Conservation (phyloP, 176 grass and related monocot species). For the Cenchrus purpureus region DNA sequence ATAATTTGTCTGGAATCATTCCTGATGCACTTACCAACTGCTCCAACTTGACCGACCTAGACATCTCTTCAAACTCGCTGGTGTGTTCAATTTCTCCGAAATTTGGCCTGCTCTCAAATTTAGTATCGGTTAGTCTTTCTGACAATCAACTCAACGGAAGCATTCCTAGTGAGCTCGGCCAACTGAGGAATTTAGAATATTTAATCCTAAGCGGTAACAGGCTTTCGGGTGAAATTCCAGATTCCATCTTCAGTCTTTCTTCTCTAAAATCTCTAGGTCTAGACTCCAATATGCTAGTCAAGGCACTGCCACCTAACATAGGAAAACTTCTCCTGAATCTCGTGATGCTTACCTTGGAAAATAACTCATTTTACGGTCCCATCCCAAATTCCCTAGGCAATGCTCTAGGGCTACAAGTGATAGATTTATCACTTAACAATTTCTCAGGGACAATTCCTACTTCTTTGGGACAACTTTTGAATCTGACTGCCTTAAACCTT, state of each 20-base stretch:
- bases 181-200: rapidly evolving
- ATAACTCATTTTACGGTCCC: conserved; percentile 20
- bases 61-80: not conserved
- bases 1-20: not conserved
- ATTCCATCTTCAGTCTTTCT: not conserved
- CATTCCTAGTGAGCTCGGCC: not conserved
- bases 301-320: conserved; percentile 22
- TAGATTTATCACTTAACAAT: too few relatives aligned
- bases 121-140: not conserved
- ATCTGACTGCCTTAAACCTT: too few relatives aligned
- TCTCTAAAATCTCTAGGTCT: not conserved
- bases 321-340: conserved; percentile 36
- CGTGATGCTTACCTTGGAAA: not conserved
- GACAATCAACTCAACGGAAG: not conserved
- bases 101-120: conserved; percentile 24
- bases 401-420: not conserved
- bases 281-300: not conserved
- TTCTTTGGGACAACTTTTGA: too few relatives aligned
- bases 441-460: too few relatives aligned
- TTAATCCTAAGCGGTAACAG: not conserved
- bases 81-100: conserved; percentile 15
- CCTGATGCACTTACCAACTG: not conserved
- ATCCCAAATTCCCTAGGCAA: conserved; percentile 47
- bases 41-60: not conserved
- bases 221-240: conserved; percentile 1